Percentiles rank a stretch among this genome's conserved stretches.
Conservation (phyloP, 495 filamentous ascomycete species). For the Echria macrotheca region DNA sequence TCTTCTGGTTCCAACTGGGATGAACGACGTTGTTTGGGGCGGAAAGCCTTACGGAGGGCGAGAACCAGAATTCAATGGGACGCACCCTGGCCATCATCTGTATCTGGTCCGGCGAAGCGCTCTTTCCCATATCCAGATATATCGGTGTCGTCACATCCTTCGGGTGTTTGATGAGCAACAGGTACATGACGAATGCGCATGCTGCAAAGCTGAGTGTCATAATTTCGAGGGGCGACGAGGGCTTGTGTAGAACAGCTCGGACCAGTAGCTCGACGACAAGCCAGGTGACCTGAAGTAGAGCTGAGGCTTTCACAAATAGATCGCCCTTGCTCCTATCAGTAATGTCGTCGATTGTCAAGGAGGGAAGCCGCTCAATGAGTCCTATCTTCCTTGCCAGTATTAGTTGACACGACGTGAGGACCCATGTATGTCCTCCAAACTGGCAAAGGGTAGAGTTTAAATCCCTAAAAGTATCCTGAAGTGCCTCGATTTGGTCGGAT, state of each 20-base stretch:
- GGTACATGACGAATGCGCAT: neutral
- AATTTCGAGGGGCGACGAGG: slow-evolving; percentile 1
- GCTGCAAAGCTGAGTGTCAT: neutral
- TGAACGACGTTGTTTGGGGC: neutral
- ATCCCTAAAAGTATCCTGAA: too few species aligned
- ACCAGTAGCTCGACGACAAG: neutral
- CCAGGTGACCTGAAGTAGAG: neutral
- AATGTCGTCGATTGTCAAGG: neutral
- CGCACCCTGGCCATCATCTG: neutral
- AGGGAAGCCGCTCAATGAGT: neutral
- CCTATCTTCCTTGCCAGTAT: neutral
- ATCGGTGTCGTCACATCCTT: neutral
- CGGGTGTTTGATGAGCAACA: neutral
- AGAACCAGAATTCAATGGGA: neutral
- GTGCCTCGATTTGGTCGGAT: too few species aligned
- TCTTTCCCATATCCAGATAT: neutral
- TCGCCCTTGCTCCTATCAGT: neutral
- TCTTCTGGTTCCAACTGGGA: neutral
- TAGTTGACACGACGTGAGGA: neutral
- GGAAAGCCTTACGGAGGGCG: neutral
- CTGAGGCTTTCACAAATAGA: neutral
- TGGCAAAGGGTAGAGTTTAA: neutral
- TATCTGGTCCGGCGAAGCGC: neutral
- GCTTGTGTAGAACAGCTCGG: neutral
- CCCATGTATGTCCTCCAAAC: neutral